Base-by-base conservation (phyloP, 1,284 basidiomycete genomes). In the Meira nashicola region DNA sequence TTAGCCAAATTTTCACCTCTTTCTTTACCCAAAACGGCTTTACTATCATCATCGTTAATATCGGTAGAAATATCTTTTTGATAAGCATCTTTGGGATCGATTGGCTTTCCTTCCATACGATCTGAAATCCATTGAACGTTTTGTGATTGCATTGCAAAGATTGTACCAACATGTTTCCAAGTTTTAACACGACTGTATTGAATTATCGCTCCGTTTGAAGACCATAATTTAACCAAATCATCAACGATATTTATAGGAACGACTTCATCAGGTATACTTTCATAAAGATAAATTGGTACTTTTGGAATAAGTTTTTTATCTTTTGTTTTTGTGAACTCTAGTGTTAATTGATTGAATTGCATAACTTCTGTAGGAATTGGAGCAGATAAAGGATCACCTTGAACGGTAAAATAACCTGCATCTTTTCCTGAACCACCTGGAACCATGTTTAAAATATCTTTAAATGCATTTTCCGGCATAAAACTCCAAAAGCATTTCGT, bases 251-350 rank as follows among this genome's bases (percentile, higher is more conserved):
- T 39, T 57, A 59, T 66, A 6, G 73, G 73, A 33, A 75, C 71
- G 14, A 74, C 66, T 28, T 69, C 64, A 56, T 75, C 73, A 49
- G 67, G 52, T 0, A 64, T 54, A 5, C 67, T 63, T 15, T 74
- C 70, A 60, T 68, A 73, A 54, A 75, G 65, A n/a, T 64, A 67
- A 23, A 71, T 66, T 2, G 71, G 66, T 1, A 61, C 57, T 8
- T 40, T 57, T 1, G 71, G 68, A 12, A 50, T 44, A 15, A 33
- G 33, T 19, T 39, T 51, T 8, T 21, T 23, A 19, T 60, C 44
- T 2, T 48, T 40, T 33, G 59, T 55, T 8, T 33, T 33, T 33
- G 28, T 33, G 12, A 17, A 44, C 9, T 17, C 17, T 3, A 55
- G 11, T 8, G 59, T 63, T 46, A 74, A 39, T 28, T 62, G 61